Evolutionary conservation across 2,329 filamentous ascomycete genomes (phyloP).

Genomic region (Tolypocladium capitatum): DNA sequence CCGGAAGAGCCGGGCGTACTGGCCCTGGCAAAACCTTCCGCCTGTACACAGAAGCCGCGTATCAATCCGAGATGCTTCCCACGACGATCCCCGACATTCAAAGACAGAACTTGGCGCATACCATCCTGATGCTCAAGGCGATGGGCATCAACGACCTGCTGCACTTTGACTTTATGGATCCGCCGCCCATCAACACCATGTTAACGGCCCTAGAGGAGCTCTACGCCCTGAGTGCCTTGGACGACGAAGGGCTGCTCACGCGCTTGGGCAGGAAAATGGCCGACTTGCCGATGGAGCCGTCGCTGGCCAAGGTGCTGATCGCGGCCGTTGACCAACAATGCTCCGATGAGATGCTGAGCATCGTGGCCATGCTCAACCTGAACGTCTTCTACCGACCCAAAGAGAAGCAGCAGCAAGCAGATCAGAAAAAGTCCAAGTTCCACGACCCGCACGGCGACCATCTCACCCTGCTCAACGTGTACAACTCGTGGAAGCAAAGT

Average conservation of each 20-base stretch:
- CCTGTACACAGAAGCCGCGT: constrained; percentile 88
- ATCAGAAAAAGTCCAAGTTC: constrained; percentile 96
- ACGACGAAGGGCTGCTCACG: constrained; percentile 89
- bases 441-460: constrained; percentile 92
- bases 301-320: constrained; percentile 81
- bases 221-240: constrained; percentile 79
- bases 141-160: constrained; percentile 98
- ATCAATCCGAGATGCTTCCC: constrained; percentile 92
- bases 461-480: constrained; percentile 88
- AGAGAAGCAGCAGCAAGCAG: constrained; percentile 90
- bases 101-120: constrained; percentile 79
- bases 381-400: constrained; percentile 91
- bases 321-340: constrained; percentile 77
- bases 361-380: constrained; percentile 87
- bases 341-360: constrained; percentile 85
- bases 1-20: constrained; percentile 84
- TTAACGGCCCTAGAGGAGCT: constrained; percentile 89
- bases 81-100: constrained; percentile 96
- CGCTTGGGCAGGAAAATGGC: constrained; percentile 93
- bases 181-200: constrained; percentile 95
- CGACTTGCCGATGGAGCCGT: constrained; percentile 95
- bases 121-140: constrained; percentile 94
- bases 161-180: constrained; percentile 98
- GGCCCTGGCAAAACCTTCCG: constrained; percentile 94
- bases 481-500: constrained; percentile 88